These are phyloP conservation scores for Mucor indicus DNA, from an alignment of 371 early-diverging fungal genomes.

Conservation along the genomic window DNA sequence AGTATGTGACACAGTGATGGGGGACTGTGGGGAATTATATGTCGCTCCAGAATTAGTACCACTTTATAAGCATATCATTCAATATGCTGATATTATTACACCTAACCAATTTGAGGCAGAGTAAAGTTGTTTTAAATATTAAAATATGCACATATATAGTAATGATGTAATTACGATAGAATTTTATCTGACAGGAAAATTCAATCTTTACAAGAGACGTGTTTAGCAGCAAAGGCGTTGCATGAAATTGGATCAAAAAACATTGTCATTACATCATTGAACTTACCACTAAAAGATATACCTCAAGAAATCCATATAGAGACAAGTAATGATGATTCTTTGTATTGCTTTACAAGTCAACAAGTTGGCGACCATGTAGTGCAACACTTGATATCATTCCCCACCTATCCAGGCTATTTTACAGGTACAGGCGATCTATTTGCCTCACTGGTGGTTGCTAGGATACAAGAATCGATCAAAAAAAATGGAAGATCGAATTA, in stretches of 20 bases:
- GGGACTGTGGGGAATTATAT: constrained; percentile 85
- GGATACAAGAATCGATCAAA: constrained; percentile 28
- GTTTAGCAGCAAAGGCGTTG: constrained; percentile 54
- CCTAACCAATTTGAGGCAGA: constrained; percentile 94
- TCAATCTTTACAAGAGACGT: constrained; percentile 45
- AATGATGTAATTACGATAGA: constrained; percentile 22
- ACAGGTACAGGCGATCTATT: constrained; percentile 95
- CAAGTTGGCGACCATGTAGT: constrained; percentile 8
- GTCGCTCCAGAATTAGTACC: constrained; percentile 79
- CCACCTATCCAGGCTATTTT: constrained; percentile 73
- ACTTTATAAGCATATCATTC: constrained; percentile 64
- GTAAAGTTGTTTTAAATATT: constrained; percentile 32
- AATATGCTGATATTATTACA: constrained; percentile 74
- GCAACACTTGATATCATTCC: constrained; percentile 71
- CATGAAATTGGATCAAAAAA: constrained; percentile 66
- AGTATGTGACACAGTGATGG: constrained; percentile 94
- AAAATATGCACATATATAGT: too few species aligned
- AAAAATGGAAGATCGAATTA: neutral
- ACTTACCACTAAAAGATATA: constrained; percentile 33
- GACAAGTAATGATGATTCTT: constrained; percentile 16
- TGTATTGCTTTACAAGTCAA: constrained; percentile 41
- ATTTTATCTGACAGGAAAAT: constrained; percentile 63
- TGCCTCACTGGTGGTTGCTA: constrained; percentile 71
- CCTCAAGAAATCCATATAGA: constrained; percentile 26
- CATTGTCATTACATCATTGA: constrained; percentile 75